Percentiles rank a stretch among this genome's conserved stretches.
Conservation (phyloP, 257 asterid genomes). For the Plantago ovata region DNA sequence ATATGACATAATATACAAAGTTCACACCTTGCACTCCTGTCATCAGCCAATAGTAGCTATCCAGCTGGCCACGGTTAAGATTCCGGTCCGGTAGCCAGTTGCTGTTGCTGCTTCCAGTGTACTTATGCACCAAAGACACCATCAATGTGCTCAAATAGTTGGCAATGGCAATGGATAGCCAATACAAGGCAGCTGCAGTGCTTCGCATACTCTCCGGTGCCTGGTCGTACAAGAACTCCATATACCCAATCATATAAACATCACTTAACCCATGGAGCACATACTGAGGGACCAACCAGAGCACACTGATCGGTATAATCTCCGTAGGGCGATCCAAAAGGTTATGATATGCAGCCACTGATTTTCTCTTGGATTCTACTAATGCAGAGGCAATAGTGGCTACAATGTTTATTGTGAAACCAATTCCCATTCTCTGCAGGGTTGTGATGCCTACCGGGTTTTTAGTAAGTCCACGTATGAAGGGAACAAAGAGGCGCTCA, state of each 20-base stretch:
- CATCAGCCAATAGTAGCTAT: slow-evolving; percentile 60
- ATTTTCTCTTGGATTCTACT: slow-evolving; percentile 59
- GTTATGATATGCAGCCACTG: slow-evolving; percentile 37
- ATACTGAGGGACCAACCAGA: slow-evolving; percentile 75
- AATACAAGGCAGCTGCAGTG: slow-evolving; percentile 63
- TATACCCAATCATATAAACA: slow-evolving; percentile 56
- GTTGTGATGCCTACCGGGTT: slow-evolving; percentile 56
- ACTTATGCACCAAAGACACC: slow-evolving; percentile 52
- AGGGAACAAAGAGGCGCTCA: slow-evolving; percentile 70
- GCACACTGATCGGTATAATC: slow-evolving; percentile 59
- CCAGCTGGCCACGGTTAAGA: slow-evolving; percentile 58
- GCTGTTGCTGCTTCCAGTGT: slow-evolving; percentile 30
- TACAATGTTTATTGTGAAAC: slow-evolving; percentile 44
- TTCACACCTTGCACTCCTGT: slow-evolving; percentile 55
- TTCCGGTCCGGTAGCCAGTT: slow-evolving; percentile 79
- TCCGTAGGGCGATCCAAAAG: slow-evolving; percentile 46
- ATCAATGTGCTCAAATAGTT: slow-evolving; percentile 49
- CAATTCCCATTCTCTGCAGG: slow-evolving; percentile 77
- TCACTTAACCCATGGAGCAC: slow-evolving; percentile 65
- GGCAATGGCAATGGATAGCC: slow-evolving; percentile 55
- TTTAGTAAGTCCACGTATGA: slow-evolving; percentile 40
- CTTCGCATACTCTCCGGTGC: slow-evolving; percentile 89
- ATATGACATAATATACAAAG: slow-evolving; percentile 47
- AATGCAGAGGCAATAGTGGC: slow-evolving; percentile 53
- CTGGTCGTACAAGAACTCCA: slow-evolving; percentile 75